Evolutionary conservation across 2,329 filamentous ascomycete species (phyloP), one percentile per base, ranked within the genome.

Genomic region (Ophiostoma tasmaniense): DNA sequence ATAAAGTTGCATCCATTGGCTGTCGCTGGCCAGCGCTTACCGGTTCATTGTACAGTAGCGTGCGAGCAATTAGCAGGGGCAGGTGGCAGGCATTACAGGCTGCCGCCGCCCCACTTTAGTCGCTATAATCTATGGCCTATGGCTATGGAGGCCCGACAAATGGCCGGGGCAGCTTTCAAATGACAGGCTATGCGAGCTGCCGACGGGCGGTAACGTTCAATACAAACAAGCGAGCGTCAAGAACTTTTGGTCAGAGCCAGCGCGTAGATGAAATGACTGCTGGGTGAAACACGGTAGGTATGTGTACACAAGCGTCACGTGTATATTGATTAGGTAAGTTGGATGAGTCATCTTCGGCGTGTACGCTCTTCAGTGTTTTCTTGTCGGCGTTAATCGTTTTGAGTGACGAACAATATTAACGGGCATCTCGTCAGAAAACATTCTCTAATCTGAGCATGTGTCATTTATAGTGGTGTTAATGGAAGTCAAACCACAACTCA

Each of bases 1-100:
- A 1, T 10, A 55, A 8, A 25, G 8, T 14, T 25, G 55, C 50
- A 55, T 64, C 42, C 67, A 70, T 70, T 72, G 71, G 71, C 66
- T 66, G 50, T 39, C 61, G 30, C 35, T 33, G 20, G 11, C 67
- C 70, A 67, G 70, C 70, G 68, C 70, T 71, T 70, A 67, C 50
- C 14, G 10, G 20, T 67, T 7, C 20, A 17, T n/a, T 20, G 42
- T 45, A n/a, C 42, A 45, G 42, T 45, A 45, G 42, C 42, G 42
- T 45, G 42, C 20, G 17, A 45, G 17, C 17, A 45, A 5, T 17
- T 7, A 45, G 17, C 42, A 39, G 37, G 37, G 11, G 37, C 35
- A 67, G 28, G n/a, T n/a, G 39, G 28, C n/a, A 59, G 17, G 13
- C 2, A 5, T 55, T 22, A 55, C 50, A 33, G 33, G 33, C 37